phyloP scores from a whole-genome alignment of 2,329 filamentous ascomycete genomes.

The Alternaria burnsii region DNA sequence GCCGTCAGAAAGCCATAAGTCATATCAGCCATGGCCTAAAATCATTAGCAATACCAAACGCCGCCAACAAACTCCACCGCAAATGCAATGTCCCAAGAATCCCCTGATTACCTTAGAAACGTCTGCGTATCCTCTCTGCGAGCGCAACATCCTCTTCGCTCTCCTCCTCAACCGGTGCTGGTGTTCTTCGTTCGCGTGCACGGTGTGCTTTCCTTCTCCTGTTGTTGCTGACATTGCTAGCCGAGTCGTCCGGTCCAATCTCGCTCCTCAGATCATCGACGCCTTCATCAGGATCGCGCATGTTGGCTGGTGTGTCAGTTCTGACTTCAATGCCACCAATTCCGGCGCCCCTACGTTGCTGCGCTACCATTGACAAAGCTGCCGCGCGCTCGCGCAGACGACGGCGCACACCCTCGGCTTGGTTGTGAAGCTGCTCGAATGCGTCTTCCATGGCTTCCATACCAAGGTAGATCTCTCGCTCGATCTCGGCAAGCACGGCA shows the following conservation, averaged over 20 bases:
- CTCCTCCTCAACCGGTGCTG: conserved; percentile 72
- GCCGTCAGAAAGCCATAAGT: conserved; percentile 33
- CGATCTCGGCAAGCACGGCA: conserved; percentile 85
- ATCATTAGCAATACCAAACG: conserved; percentile 11
- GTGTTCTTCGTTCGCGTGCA: conserved; percentile 73
- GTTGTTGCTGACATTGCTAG: conserved; percentile 80
- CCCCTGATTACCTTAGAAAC: conserved; percentile 25
- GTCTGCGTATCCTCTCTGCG: conserved; percentile 40
- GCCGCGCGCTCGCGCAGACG: conserved; percentile 83
- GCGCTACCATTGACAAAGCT: conserved; percentile 73
- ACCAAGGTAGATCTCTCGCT: conserved; percentile 89
- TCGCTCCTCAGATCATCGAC: conserved; percentile 55
- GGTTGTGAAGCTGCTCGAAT: conserved; percentile 88
- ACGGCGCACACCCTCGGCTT: conserved; percentile 81
- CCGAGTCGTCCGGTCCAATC: conserved; percentile 79
- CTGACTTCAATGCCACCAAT: conserved; percentile 53
- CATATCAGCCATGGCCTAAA: conserved; percentile 18
- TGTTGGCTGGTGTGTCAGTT: conserved; percentile 59
- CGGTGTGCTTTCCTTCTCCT: conserved; percentile 72
- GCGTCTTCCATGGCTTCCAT: conserved; percentile 96
- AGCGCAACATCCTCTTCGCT: conserved; percentile 39
- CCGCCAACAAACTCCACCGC: conserved; percentile 12
- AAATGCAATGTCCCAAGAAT: conserved; percentile 11
- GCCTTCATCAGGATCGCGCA: conserved; percentile 43
- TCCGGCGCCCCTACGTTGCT: conserved; percentile 62